A percentile compares a stretch with the other conserved stretches of the same genome.
These are phyloP conservation scores for Epichloe sp. DNA, from an alignment of 2,329 filamentous ascomycete species.

Conservation along the genomic window DNA sequence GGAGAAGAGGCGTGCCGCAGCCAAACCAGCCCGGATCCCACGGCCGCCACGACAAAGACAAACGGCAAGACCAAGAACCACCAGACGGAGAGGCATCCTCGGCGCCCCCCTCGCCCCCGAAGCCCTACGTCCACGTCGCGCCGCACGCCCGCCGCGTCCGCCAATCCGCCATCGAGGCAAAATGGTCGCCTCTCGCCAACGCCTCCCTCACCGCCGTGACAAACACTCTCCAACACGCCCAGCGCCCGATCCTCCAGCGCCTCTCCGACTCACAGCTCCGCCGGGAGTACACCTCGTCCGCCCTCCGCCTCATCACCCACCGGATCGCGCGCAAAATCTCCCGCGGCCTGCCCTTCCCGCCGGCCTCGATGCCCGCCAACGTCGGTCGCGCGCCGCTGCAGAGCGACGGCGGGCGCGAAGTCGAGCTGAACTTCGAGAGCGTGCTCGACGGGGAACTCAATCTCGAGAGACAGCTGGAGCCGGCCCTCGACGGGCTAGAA, in stretches of 20 bases:
- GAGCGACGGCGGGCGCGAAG: slow-evolving; percentile 32
- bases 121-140: slow-evolving; percentile 36
- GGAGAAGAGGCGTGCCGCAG: slow-evolving; percentile 5
- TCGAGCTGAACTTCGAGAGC: slow-evolving; percentile 54
- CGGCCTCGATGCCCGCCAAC: slow-evolving; percentile 23
- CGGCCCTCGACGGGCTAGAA: slow-evolving; percentile 48
- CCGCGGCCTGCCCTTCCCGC: slow-evolving; percentile 57
- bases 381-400: slow-evolving; percentile 8
- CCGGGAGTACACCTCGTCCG: slow-evolving; percentile 39
- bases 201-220: slow-evolving; percentile 42
- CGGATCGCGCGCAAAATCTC: slow-evolving; percentile 44
- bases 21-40: slow-evolving; percentile 1
- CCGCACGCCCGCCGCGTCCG: slow-evolving; percentile 40
- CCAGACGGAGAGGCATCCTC: slow-evolving; percentile 5
- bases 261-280: slow-evolving; percentile 35
- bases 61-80: slow-evolving; percentile 8
- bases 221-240: slow-evolving; percentile 42
- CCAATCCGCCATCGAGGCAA: slow-evolving; percentile 52
- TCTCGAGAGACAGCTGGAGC: slow-evolving; percentile 46
- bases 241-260: slow-evolving; percentile 47
- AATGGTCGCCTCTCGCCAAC: slow-evolving; percentile 48
- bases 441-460: slow-evolving; percentile 44
- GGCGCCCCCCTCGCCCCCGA: slow-evolving; percentile 17
- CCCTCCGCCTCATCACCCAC: slow-evolving; percentile 40
- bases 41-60: neutral